Evolutionary conservation across 1,284 basidiomycete species (phyloP), one percentile per base, ranked within the genome.

Genomic region (Pulveroboletus sp.): DNA sequence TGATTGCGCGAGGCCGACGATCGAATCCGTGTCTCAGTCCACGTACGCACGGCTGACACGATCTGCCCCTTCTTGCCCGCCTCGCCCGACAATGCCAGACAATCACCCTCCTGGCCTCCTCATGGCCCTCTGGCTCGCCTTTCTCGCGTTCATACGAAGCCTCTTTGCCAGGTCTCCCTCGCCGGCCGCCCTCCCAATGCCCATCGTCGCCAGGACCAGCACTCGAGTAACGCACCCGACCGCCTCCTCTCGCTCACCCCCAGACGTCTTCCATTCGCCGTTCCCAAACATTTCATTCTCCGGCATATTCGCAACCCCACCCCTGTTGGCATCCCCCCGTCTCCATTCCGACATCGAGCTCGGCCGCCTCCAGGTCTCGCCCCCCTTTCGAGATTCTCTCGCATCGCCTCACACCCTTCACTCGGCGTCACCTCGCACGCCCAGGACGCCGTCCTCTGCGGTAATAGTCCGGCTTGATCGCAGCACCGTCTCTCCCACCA

Each of bases 231-330:
- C 35, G 22, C 43, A 54, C 12, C 44, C 59, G 24, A 43, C 38
- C n/a, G n/a, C n/a, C n/a, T n/a, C n/a, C n/a, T n/a, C n/a, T n/a
- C n/a, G n/a, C n/a, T n/a, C 42, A 5, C 20, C 11, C 18, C 35
- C 26, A 12, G 43, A 29, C 29, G 24, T 57, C 28, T 53, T 63
- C 25, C 61, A 66, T 20, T 52, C 61, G 6, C 50, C 66, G 3
- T 53, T 66, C 12, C 57, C 65, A 28, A 47, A 33, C 38, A 65
- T 69, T 10, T 66, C 65, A 14, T 3, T 69, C 18, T 66, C 67
- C 0, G 63, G 54, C 24, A 35, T 66, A 20, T 65, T 65, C 49
- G 49, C 59, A 9, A 54, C 66, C 0, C 44, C 61, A 1, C 48
- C 47, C 5, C 17, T 43, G 3, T 7, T 39, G 26, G 29, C 44